These are phyloP conservation scores for Vanderwaltozyma yarrowii DNA, from an alignment of 805 yeast genomes.

Conservation along the genomic window DNA sequence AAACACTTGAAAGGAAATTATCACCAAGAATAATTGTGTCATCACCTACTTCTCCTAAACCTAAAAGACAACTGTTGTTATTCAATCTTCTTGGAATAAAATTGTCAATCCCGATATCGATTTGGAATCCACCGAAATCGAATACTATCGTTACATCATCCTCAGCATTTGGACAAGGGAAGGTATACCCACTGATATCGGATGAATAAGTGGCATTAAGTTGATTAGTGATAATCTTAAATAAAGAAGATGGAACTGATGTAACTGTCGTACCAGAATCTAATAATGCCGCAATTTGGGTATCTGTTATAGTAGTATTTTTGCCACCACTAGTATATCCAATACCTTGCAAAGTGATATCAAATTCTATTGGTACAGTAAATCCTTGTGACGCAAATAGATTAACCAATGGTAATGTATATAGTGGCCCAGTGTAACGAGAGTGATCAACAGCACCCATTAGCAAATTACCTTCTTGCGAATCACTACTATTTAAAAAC, in stretches of 20 bases:
- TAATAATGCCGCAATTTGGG: conserved; percentile 31
- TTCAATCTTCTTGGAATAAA: conserved; percentile 16
- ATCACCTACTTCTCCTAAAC: conserved; percentile 25
- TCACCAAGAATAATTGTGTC: conserved; percentile 40
- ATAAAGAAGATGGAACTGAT: conserved; percentile 33
- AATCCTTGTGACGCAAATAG: conserved; percentile 8
- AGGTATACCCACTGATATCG: not conserved
- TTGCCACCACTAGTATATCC: conserved; percentile 18
- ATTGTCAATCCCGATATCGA: conserved; percentile 38
- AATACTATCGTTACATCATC: conserved; percentile 35
- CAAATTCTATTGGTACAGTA: conserved; percentile 18
- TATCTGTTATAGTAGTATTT: conserved; percentile 8
- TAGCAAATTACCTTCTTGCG: conserved; percentile 35
- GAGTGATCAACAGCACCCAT: conserved; percentile 35
- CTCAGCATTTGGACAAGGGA: not conserved
- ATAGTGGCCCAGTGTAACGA: conserved; percentile 29
- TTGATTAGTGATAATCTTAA: conserved; percentile 34
- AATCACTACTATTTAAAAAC: conserved; percentile 37
- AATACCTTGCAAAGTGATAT: conserved; percentile 29
- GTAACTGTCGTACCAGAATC: conserved; percentile 37
- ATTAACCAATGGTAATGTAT: conserved; percentile 26
- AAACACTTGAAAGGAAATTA: conserved; percentile 46
- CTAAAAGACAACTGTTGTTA: conserved; percentile 33
- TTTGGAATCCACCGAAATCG: conserved; percentile 48
- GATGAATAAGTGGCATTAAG: conserved; percentile 31